A percentile compares a stretch with the other conserved stretches of the same genome.
phyloP scores from a whole-genome alignment of 164 flowering plant genomes.

The Vitis rotundifolia region DNA sequence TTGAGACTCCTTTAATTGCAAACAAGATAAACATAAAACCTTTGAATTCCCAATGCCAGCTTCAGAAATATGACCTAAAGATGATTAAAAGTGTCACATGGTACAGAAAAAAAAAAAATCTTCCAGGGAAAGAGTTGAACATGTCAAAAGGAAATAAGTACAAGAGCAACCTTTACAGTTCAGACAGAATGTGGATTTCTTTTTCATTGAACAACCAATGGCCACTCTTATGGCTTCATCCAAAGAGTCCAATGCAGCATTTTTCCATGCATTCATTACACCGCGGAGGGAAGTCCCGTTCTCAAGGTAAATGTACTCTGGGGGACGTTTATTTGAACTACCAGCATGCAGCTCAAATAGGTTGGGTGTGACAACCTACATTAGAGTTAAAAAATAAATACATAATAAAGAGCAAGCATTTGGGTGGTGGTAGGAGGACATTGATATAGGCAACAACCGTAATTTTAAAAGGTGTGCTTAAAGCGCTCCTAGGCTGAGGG shows the following conservation, averaged over 20 bases:
- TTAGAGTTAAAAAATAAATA: slow-evolving; percentile 1
- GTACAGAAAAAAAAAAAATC: too few species aligned
- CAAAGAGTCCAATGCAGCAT: slow-evolving; percentile 37
- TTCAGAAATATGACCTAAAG: slow-evolving; percentile 37
- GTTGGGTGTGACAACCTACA: slow-evolving; percentile 61
- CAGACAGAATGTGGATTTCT: slow-evolving; percentile 31
- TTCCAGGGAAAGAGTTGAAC: not conserved
- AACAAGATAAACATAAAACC: slow-evolving; percentile 43
- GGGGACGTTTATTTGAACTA: slow-evolving; percentile 66
- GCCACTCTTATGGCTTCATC: slow-evolving; percentile 43
- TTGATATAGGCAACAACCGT: too few species aligned
- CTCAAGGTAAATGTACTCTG: slow-evolving; percentile 68
- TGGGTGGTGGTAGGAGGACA: too few species aligned
- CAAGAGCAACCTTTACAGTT: slow-evolving; percentile 52
- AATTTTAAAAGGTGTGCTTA: too few species aligned
- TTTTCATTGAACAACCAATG: slow-evolving; percentile 27
- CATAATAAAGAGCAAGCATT: not conserved
- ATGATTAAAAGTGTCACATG: not conserved
- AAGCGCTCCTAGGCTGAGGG: too few species aligned
- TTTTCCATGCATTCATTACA: slow-evolving; percentile 58
- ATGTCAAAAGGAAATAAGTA: not conserved
- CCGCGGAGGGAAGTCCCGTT: slow-evolving; percentile 70
- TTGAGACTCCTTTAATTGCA: slow-evolving; percentile 26
- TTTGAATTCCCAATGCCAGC: slow-evolving; percentile 16
- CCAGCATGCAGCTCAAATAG: slow-evolving; percentile 80